These are phyloP conservation scores for Hura crepitans DNA, from an alignment of 441 rosid species.

Conservation along the genomic window DNA sequence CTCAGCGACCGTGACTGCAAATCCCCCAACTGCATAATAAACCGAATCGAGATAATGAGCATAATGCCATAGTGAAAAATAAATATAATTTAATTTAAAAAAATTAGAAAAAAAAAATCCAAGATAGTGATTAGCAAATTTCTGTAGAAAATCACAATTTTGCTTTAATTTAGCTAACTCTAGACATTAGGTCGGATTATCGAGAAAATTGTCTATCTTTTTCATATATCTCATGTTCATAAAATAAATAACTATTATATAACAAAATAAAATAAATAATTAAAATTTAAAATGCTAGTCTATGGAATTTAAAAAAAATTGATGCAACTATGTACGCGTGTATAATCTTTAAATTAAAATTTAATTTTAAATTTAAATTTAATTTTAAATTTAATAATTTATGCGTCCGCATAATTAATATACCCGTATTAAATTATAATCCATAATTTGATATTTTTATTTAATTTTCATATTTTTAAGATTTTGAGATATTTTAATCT, in stretches of 20 bases:
- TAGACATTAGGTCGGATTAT: conserved; percentile 19
- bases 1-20: conserved; percentile 40
- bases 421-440: too few species aligned
- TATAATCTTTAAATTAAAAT: too few species aligned
- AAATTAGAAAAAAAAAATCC: conserved; percentile 26
- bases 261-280: too few species aligned
- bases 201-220: conserved; percentile 19
- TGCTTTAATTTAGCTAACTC: conserved; percentile 22
- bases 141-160: not conserved
- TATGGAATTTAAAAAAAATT: conserved; percentile 26
- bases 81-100: not conserved
- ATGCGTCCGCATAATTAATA: too few species aligned
- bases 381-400: too few species aligned
- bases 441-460: not conserved
- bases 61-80: too few species aligned
- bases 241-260: not conserved
- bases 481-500: not conserved
- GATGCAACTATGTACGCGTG: too few species aligned
- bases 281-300: conserved; percentile 15
- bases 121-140: conserved; percentile 2
- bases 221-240: not conserved
- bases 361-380: too few species aligned
- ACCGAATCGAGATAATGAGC: too few species aligned
- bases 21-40: conserved; percentile 39
- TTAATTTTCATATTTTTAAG: not conserved